A percentile compares a stretch with the other conserved stretches of the same genome.
phyloP scores from a whole-genome alignment of 2,329 filamentous ascomycete genomes.

The Neonectria punicea region DNA sequence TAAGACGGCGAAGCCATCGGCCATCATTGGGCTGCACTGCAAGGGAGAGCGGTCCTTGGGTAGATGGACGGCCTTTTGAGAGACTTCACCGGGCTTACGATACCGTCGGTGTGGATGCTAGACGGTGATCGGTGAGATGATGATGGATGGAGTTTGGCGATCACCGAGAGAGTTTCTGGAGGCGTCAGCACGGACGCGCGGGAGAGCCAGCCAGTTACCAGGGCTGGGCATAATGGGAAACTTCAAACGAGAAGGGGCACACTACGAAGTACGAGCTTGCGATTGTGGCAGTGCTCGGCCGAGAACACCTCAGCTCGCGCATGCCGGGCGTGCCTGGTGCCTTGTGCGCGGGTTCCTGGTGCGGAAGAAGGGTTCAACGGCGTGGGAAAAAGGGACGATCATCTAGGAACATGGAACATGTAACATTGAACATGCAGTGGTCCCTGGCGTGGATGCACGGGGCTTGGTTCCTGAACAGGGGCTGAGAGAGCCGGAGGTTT shows the following conservation, averaged over 20 bases:
- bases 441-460: conserved; percentile 3
- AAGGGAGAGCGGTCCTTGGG: not conserved
- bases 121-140: conserved; percentile 1
- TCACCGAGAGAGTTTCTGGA: not conserved
- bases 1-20: conserved; percentile 8
- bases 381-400: conserved; percentile 1
- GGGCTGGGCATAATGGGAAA: not conserved
- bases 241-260: conserved; percentile 9
- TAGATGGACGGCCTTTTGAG: conserved; percentile 9
- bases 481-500: conserved; percentile 20
- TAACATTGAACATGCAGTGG: conserved; percentile 10
- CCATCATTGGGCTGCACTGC: not conserved
- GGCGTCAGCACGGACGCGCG: conserved; percentile 10
- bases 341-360: conserved; percentile 3
- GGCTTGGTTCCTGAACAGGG: conserved; percentile 14
- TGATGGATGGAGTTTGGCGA: conserved; percentile 9
- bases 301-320: conserved; percentile 30
- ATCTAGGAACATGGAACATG: conserved; percentile 7
- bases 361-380: not conserved
- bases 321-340: conserved; percentile 1
- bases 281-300: conserved; percentile 41
- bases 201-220: not conserved
- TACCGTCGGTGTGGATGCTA: not conserved
- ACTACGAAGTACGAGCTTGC: conserved; percentile 20
- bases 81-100: conserved; percentile 1